Evolutionary conservation across 1,139 yeast species (phyloP), one percentile per base, ranked within the genome.

Genomic region (Yamadazyma songkhlaensis): DNA sequence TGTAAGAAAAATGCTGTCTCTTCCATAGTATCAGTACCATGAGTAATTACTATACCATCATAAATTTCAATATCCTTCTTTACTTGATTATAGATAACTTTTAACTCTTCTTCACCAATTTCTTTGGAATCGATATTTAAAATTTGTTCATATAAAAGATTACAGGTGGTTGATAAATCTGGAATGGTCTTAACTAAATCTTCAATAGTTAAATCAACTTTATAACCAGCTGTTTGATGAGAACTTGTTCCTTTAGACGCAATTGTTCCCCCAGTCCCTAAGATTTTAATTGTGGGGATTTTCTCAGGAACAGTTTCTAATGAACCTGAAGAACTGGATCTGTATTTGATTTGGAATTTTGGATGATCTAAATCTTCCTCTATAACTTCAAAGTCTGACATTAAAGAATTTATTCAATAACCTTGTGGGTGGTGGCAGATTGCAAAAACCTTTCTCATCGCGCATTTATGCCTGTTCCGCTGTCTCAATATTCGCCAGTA

Each of bases 241-340:
- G 79, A 63, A 10, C 68, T 54, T 1, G 65, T 56, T 0, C 84
- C 85, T 50, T 79, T 79, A 1, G 86, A 78, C 1, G 87, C 87
- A 47, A 81, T 81, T 3, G 88, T 81, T 10, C 88, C 88, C 8
- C 88, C 88, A 1, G 88, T 81, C 2, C 86, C 88, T 25, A 81
- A 60, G 15, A 81, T 78, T 47, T 81, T 81, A 35, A 81, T 62
- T 5, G 56, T 55, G 2, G 79, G 79, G 29, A 67, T 46, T 22
- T 43, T 38, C 24, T 34, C 43, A 13, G 36, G 32, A 6, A 34
- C 17, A 6, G 28, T 29, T 11, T 34, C 37, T 9, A 29, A 9
- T 24, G 37, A 30, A 10, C 26, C 12, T 6, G 11, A 4, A 9
- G 38, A 31, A 17, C 24, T 32, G 4, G 37, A 31, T 14, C 35